phyloP scores from a whole-genome alignment of 2,329 filamentous ascomycete species.

The Aspergillus floridensis region DNA sequence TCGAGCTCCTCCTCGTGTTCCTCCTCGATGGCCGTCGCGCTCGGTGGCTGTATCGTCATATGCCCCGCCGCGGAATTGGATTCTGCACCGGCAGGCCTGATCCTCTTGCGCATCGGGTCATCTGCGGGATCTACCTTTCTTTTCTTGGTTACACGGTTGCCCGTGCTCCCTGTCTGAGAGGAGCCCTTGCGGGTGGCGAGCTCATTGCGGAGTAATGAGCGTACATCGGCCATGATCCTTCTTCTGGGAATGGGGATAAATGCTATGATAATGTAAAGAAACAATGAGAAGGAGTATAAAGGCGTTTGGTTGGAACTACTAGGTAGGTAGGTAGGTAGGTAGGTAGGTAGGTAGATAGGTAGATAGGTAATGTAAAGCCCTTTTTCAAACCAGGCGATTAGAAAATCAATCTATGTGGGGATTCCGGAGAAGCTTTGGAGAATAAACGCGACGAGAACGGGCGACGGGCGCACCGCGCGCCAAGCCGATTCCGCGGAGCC shows the following conservation, averaged over 20 bases:
- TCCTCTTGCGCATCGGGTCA: conserved; percentile 44
- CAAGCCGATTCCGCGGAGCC: conserved; percentile 22
- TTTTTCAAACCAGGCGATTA: not conserved
- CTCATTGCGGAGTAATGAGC: conserved; percentile 74
- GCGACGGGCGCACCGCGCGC: conserved; percentile 16
- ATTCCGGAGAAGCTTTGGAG: conserved; percentile 22
- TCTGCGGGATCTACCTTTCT: conserved; percentile 51
- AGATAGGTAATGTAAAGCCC: not conserved
- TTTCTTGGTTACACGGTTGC: conserved; percentile 49
- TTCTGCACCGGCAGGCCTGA: conserved; percentile 36
- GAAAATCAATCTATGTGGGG: conserved; percentile 19
- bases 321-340: not conserved
- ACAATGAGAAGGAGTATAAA: not conserved
- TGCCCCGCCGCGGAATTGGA: conserved; percentile 32
- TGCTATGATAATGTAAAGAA: not conserved
- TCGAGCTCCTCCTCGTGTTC: conserved; percentile 30
- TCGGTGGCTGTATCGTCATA: conserved; percentile 24
- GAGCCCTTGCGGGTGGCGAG: conserved; percentile 70
- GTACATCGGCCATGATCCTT: conserved; percentile 70
- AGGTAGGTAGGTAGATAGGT: not conserved
- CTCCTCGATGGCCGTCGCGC: conserved; percentile 23
- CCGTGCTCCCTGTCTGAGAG: conserved; percentile 48
- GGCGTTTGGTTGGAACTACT: not conserved
- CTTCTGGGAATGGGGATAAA: not conserved
- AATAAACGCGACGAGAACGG: conserved; percentile 19